These are phyloP conservation scores for Polychytrium aggregatum DNA, from an alignment of 192 early-diverging fungal genomes.

Conservation along the genomic window DNA sequence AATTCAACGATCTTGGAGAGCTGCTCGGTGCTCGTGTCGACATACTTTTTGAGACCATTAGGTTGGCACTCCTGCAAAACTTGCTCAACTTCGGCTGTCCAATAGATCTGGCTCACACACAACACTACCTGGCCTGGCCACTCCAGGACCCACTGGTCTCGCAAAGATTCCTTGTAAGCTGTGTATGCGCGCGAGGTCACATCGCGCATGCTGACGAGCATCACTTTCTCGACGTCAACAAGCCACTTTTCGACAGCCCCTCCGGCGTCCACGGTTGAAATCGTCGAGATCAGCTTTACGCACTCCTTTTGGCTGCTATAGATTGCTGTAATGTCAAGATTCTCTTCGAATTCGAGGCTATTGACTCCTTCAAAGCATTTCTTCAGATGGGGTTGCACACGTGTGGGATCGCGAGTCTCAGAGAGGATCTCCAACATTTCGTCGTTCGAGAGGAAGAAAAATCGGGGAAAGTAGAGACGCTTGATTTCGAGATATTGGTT, in stretches of 20 bases:
- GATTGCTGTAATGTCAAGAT: slow-evolving; percentile 45
- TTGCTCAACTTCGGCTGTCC: slow-evolving; percentile 50
- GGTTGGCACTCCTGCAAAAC: slow-evolving; percentile 28
- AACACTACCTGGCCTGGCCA: slow-evolving; percentile 55
- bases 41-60: slow-evolving; percentile 37
- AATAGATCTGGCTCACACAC: slow-evolving; percentile 43
- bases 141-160: slow-evolving; percentile 48
- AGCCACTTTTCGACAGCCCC: slow-evolving; percentile 50
- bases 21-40: slow-evolving; percentile 32
- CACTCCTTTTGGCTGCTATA: slow-evolving; percentile 47
- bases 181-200: slow-evolving; percentile 25
- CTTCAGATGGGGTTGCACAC: slow-evolving; percentile 53
- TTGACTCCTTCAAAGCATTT: slow-evolving; percentile 56
- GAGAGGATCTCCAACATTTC: slow-evolving; percentile 55
- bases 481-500: slow-evolving; percentile 54
- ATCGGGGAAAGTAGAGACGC: slow-evolving; percentile 45
- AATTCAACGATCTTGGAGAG: slow-evolving; percentile 42
- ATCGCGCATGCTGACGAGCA: slow-evolving; percentile 35
- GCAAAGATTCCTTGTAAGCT: slow-evolving; percentile 29
- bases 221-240: slow-evolving; percentile 40
- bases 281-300: slow-evolving; percentile 27
- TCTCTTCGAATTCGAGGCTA: slow-evolving; percentile 41
- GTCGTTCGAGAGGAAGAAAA: slow-evolving; percentile 55
- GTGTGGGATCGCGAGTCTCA: slow-evolving; percentile 43
- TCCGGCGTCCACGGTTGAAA: slow-evolving; percentile 38